phyloP scores from a whole-genome alignment of 2,329 filamentous ascomycete genomes.

The Fusarium sp. region DNA sequence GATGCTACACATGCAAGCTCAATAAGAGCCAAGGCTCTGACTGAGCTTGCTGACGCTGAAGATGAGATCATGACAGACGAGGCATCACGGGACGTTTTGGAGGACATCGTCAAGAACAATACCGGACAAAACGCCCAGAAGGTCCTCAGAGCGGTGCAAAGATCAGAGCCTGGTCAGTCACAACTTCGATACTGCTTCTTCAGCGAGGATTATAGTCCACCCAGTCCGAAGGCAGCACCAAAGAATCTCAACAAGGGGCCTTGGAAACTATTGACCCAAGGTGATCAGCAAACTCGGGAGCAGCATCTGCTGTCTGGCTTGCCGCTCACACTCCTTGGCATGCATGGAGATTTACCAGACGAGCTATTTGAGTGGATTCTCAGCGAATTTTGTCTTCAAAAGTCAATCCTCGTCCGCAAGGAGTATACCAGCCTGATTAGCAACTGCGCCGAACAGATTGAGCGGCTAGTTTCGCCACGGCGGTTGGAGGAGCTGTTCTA shows the following conservation, averaged over 20 bases:
- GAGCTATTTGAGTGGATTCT: slow-evolving; percentile 76
- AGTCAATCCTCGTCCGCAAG: slow-evolving; percentile 64
- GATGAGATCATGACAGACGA: slow-evolving; percentile 21
- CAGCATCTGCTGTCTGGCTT: slow-evolving; percentile 73
- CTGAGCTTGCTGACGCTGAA: slow-evolving; percentile 31
- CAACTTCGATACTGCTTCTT: slow-evolving; percentile 64
- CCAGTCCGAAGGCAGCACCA: slow-evolving; percentile 42
- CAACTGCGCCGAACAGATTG: slow-evolving; percentile 56
- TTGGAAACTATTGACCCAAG: slow-evolving; percentile 63
- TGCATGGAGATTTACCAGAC: slow-evolving; percentile 63
- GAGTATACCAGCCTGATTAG: slow-evolving; percentile 70
- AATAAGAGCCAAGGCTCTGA: slow-evolving; percentile 54
- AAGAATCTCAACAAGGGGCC: slow-evolving; percentile 51
- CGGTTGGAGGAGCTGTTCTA: slow-evolving; percentile 66
- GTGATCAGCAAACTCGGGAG: slow-evolving; percentile 58
- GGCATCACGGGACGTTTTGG: slow-evolving; percentile 40
- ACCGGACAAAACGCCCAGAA: slow-evolving; percentile 59
- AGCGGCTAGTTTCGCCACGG: slow-evolving; percentile 58
- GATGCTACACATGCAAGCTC: slow-evolving; percentile 69
- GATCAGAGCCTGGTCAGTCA: slow-evolving; percentile 56
- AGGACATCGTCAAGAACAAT: slow-evolving; percentile 50
- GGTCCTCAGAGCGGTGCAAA: slow-evolving; percentile 62
- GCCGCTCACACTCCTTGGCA: slow-evolving; percentile 61
- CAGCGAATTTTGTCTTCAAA: slow-evolving; percentile 67
- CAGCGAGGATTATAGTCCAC: slow-evolving; percentile 46